Percentiles rank a stretch among this genome's conserved stretches.
Evolutionary conservation across 176 grass and related monocot genomes (phyloP).

Genomic region (Luzula sylvatica): DNA sequence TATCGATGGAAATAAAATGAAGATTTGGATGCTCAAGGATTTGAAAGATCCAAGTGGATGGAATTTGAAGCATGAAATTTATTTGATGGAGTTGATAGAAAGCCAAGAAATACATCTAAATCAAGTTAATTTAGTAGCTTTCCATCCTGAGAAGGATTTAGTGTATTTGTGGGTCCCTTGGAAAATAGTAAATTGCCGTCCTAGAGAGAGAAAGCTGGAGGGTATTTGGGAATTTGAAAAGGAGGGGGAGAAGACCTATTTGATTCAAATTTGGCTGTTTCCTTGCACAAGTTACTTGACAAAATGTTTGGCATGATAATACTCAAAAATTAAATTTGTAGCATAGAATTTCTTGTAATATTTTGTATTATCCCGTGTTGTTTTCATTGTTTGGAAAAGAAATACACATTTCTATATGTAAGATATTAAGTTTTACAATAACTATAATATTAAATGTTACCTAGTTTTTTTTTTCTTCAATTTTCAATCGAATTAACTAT

Average conservation of each 20-base stretch:
- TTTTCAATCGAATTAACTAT: too few relatives aligned
- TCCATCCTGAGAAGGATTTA: conserved; percentile 71
- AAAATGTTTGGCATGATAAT: conserved; percentile 40
- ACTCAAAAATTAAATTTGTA: too few relatives aligned
- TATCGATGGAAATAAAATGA: conserved; percentile 39
- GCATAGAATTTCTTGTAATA: too few relatives aligned
- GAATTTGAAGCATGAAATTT: conserved; percentile 43
- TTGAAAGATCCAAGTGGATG: conserved; percentile 9
- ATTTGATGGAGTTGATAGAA: conserved; percentile 26
- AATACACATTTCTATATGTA: too few relatives aligned
- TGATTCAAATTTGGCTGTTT: conserved; percentile 78
- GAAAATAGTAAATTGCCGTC: conserved; percentile 51
- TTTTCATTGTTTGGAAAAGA: too few relatives aligned
- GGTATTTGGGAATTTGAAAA: conserved; percentile 39
- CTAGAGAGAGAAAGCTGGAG: conserved; percentile 30
- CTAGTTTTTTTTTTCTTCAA: too few relatives aligned
- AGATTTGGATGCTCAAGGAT: conserved; percentile 47
- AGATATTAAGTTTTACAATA: too few relatives aligned
- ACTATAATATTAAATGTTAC: too few relatives aligned
- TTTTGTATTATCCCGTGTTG: too few relatives aligned
- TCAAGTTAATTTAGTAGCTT: conserved; percentile 40
- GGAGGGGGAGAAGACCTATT: conserved; percentile 38
- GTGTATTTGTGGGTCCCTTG: conserved; percentile 61
- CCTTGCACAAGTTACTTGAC: conserved; percentile 63
- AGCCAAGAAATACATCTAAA: not conserved